These are phyloP conservation scores for Fraxinus greggii DNA, from an alignment of 305 asterid genomes.

Conservation along the genomic window DNA sequence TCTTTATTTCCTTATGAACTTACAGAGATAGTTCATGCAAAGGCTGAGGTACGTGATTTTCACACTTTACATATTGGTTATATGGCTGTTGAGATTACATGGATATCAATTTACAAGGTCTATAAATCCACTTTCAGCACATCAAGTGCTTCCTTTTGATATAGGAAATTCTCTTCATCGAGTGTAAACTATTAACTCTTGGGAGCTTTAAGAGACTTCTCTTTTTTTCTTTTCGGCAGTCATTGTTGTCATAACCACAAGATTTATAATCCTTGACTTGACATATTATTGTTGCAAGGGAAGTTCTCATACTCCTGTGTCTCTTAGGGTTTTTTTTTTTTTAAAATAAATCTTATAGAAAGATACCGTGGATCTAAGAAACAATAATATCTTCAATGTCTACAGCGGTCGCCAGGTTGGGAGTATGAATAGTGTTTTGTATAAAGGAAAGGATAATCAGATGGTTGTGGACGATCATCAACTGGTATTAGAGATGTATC, in stretches of 20 bases:
- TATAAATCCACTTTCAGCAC: neutral
- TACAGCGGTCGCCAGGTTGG: neutral
- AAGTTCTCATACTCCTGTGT: neutral
- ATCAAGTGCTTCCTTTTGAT: neutral
- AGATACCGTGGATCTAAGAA: neutral
- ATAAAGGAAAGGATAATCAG: neutral
- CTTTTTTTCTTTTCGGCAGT: neutral
- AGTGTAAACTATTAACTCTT: neutral
- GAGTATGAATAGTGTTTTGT: neutral
- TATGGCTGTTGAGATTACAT: neutral
- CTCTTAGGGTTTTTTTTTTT: neutral
- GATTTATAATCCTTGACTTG: neutral
- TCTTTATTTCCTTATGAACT: conserved; percentile 71
- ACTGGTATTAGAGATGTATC: neutral
- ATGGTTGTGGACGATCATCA: neutral
- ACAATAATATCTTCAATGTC: neutral
- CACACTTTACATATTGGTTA: neutral
- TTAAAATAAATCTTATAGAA: neutral
- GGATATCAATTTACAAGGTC: neutral
- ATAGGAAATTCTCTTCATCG: neutral
- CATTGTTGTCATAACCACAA: neutral
- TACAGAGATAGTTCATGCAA: conserved; percentile 67
- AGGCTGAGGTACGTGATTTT: conserved; percentile 59
- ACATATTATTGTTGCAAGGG: neutral
- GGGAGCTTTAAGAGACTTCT: neutral